These are phyloP conservation scores for Selaginella tamariscina DNA, from an alignment of 75 land plant species.

Conservation along the genomic window DNA sequence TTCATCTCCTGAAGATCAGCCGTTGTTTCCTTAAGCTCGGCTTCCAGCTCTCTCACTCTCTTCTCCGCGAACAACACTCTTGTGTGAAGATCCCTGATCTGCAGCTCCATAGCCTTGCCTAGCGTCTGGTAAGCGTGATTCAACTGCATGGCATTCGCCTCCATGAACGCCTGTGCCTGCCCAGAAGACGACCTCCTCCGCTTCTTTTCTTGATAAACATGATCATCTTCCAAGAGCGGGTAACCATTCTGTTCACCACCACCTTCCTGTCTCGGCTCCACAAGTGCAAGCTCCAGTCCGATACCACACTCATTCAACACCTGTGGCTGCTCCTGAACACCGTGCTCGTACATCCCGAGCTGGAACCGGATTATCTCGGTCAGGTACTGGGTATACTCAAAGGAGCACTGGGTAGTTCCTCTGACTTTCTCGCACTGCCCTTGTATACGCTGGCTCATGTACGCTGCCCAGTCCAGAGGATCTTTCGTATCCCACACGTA, in stretches of 20 bases:
- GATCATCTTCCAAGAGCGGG: no score
- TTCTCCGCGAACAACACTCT: no score
- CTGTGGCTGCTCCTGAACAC: no score
- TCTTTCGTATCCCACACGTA: conserved; percentile 5
- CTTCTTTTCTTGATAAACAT: no score
- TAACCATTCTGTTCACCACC: no score
- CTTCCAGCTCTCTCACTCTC: conserved; percentile 6
- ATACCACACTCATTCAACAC: no score
- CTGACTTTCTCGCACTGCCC: conserved; percentile 8
- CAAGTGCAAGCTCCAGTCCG: background rate
- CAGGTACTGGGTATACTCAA: conserved; percentile 11
- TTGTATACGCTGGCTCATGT: conserved; percentile 7
- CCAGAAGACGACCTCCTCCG: no score
- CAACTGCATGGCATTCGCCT: no score
- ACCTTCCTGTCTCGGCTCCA: background rate
- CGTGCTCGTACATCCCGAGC: background rate
- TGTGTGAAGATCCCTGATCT: no score
- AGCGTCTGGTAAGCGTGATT: no score
- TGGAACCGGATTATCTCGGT: conserved; percentile 3
- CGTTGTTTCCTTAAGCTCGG: no score
- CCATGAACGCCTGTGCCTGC: no score
- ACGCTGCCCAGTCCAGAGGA: conserved; percentile 3
- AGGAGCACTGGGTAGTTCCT: background rate
- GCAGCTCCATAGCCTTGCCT: background rate
- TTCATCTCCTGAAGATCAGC: background rate